Conservation (phyloP, 2,329 filamentous ascomycete genomes). For the Podosphaera fusca region DNA sequence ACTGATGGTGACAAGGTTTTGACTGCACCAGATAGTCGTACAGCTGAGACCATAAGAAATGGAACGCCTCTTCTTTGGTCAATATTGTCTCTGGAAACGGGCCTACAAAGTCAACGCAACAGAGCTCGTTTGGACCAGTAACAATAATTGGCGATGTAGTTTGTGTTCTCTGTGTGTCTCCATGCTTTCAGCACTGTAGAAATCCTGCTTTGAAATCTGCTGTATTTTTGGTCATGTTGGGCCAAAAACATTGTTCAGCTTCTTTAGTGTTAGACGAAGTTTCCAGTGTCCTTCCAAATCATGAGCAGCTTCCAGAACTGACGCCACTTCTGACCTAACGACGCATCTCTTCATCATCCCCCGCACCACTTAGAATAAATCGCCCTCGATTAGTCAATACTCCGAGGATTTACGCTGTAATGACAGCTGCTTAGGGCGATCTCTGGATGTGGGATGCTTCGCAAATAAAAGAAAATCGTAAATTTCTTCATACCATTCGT, state of each 20-base stretch:
- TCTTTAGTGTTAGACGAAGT: neutral
- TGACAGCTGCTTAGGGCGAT: neutral
- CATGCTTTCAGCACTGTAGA: neutral
- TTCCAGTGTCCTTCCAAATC: neutral
- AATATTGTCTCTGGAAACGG: neutral
- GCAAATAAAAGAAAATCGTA: slow-evolving; percentile 1
- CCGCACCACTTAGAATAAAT: neutral
- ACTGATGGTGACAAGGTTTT: no score
- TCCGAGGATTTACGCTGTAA: neutral
- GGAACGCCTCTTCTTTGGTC: neutral
- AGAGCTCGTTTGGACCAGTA: neutral
- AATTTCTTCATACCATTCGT: neutral
- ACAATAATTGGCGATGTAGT: neutral
- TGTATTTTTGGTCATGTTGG: neutral
- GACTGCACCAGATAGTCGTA: neutral
- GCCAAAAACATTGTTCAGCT: neutral
- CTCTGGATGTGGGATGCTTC: neutral
- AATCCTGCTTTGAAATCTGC: neutral
- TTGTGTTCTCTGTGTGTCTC: neutral
- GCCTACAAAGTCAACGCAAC: neutral
- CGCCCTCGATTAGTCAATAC: neutral
- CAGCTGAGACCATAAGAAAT: neutral
- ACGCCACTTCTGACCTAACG: neutral
- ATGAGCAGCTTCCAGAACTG: neutral
- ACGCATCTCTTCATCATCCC: neutral